These are phyloP conservation scores for Daedaleopsis nitida DNA, from an alignment of 768 basidiomycete species.

Conservation along the genomic window DNA sequence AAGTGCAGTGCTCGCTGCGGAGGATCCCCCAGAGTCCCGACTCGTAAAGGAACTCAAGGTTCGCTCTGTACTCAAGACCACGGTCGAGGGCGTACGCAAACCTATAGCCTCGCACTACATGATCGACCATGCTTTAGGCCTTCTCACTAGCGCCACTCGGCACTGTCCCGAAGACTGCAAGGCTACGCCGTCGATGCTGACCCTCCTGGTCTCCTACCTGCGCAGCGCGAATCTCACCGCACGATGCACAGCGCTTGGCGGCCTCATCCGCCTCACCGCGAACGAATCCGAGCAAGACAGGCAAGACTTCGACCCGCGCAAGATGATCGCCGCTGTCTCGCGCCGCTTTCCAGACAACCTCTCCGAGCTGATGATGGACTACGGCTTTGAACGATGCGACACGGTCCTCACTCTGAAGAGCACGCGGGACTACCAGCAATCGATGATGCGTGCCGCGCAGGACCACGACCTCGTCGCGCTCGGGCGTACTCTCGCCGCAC, in stretches of 20 bases:
- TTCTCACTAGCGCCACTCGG: conserved; percentile 46
- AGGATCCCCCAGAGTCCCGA: conserved; percentile 38
- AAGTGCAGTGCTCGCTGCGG: conserved; percentile 42
- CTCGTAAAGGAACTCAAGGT: conserved; percentile 40
- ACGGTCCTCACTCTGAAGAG: conserved; percentile 36
- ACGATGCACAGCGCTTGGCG: conserved; percentile 54
- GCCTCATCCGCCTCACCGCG: conserved; percentile 52
- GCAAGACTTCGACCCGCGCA: conserved; percentile 49
- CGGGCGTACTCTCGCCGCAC: conserved; percentile 48
- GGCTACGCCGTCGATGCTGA: conserved; percentile 43
- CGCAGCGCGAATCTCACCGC: conserved; percentile 56
- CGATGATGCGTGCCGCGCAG: conserved; percentile 52
- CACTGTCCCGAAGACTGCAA: conserved; percentile 49
- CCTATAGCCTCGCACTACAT: conserved; percentile 44
- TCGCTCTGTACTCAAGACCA: conserved; percentile 42
- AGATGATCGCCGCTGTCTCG: conserved; percentile 37
- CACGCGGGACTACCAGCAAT: conserved; percentile 47
- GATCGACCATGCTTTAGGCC: conserved; percentile 53
- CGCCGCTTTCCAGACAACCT: conserved; percentile 50
- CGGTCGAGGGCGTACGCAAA: conserved; percentile 45
- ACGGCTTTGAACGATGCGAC: conserved; percentile 52
- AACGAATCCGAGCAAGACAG: conserved; percentile 46
- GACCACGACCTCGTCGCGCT: conserved; percentile 53
- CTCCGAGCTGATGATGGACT: conserved; percentile 46
- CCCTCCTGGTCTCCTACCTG: conserved; percentile 57